A percentile compares a stretch with the other conserved stretches of the same genome.
Conservation (phyloP, 352 stramenopile genomes). For the Phytophthora agathidicida region DNA sequence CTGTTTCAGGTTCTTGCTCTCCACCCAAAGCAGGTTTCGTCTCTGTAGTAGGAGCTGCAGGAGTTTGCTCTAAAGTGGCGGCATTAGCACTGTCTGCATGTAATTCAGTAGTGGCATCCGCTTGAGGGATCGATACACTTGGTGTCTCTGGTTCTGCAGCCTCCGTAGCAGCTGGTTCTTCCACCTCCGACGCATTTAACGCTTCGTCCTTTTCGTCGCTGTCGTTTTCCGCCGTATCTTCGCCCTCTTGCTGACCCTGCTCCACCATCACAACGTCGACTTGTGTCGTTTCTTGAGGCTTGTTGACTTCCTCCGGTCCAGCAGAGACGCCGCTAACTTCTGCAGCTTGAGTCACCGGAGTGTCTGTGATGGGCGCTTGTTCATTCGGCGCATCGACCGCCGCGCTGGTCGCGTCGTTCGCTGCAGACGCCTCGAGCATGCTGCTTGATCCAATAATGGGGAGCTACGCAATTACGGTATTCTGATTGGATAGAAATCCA, state of each 20-base stretch:
- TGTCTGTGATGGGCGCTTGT: background rate
- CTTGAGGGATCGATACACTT: no score
- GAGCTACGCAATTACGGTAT: background rate
- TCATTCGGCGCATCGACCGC: background rate
- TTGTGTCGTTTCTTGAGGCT: constrained; percentile 6
- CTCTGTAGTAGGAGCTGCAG: background rate
- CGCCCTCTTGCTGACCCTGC: background rate
- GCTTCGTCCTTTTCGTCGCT: background rate
- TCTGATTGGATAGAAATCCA: constrained; percentile 14
- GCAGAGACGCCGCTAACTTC: background rate
- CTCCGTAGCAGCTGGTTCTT: background rate
- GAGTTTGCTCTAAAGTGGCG: background rate
- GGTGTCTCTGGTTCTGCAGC: background rate
- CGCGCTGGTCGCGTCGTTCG: background rate
- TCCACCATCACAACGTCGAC: constrained; percentile 4
- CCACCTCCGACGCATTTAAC: background rate
- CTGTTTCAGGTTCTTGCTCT: constrained; percentile 4
- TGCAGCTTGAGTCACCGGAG: background rate
- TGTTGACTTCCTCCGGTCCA: background rate
- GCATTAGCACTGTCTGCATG: background rate
- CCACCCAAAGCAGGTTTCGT: background rate
- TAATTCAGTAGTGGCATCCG: no score
- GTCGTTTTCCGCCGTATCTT: background rate
- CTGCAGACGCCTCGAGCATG: constrained; percentile 18
- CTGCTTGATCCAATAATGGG: constrained; percentile 19